Evolutionary conservation across 441 rosid genomes (phyloP).

Genomic region (Mallotus japonicus): DNA sequence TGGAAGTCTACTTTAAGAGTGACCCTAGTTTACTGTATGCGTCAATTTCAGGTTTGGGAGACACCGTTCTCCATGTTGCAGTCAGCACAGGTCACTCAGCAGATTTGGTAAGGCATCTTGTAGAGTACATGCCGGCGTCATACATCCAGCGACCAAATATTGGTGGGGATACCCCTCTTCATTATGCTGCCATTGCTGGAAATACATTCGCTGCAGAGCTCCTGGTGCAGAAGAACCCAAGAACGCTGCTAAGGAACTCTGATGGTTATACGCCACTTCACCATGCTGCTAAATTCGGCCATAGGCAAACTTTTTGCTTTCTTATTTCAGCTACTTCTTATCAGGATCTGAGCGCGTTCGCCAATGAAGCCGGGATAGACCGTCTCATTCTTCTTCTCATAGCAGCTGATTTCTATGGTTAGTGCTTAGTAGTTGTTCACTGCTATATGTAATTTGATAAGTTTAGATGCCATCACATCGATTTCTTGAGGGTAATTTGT

Average conservation of each 20-base stretch:
- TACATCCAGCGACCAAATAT: background rate
- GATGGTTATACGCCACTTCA: constrained; percentile 3
- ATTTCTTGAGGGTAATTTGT: too few species aligned
- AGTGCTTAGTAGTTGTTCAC: background rate
- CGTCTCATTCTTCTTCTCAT: background rate
- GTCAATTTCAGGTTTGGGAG: background rate
- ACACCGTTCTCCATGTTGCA: background rate
- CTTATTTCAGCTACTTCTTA: background rate
- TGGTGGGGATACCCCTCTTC: background rate
- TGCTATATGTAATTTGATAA: too few species aligned
- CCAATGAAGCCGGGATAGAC: background rate
- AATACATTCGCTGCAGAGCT: background rate
- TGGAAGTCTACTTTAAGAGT: background rate
- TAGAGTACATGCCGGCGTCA: background rate
- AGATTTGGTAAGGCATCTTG: background rate
- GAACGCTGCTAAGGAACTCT: too few species aligned
- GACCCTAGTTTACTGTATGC: background rate
- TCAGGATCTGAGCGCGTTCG: too few species aligned
- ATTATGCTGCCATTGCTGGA: constrained; percentile 13
- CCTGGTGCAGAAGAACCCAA: background rate
- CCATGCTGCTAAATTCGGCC: background rate
- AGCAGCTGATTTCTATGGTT: background rate
- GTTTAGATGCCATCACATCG: too few species aligned
- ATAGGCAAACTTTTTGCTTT: background rate
- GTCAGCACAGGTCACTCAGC: background rate